phyloP scores from a whole-genome alignment of 139 green algal species.

The Trebouxia sp. region DNA sequence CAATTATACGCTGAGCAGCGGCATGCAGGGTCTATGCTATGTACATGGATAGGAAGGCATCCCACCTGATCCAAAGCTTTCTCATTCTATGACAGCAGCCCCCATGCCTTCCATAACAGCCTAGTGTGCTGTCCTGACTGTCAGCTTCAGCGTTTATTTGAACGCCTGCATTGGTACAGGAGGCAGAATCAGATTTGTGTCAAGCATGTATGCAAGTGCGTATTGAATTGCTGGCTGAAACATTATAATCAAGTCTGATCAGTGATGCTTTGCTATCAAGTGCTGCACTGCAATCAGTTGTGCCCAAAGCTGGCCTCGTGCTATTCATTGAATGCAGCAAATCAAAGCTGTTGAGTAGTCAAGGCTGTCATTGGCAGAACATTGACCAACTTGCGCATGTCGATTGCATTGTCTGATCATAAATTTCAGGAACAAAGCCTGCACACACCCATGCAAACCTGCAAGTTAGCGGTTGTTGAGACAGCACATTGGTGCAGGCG shows the following conservation, averaged over 20 bases:
- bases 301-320: too few relatives aligned
- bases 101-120: neutral
- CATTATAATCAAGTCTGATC: too few relatives aligned
- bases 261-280: too few relatives aligned
- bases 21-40: neutral
- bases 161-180: neutral
- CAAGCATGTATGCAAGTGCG: neutral
- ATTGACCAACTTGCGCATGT: neutral
- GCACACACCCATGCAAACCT: neutral
- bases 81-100: conserved; percentile 21
- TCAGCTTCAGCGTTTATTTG: neutral
- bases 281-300: too few relatives aligned
- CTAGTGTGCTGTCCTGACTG: neutral
- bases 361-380: neutral
- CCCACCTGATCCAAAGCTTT: neutral
- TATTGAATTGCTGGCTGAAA: neutral
- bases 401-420: neutral
- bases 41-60: neutral
- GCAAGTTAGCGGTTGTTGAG: neutral
- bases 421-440: neutral
- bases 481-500: neutral
- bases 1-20: too few relatives aligned
- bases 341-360: neutral
- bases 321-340: too few relatives aligned
- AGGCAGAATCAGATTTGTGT: too few relatives aligned